Base-by-base conservation (phyloP, 2,329 filamentous ascomycete genomes). In the Beauveria varroae region DNA sequence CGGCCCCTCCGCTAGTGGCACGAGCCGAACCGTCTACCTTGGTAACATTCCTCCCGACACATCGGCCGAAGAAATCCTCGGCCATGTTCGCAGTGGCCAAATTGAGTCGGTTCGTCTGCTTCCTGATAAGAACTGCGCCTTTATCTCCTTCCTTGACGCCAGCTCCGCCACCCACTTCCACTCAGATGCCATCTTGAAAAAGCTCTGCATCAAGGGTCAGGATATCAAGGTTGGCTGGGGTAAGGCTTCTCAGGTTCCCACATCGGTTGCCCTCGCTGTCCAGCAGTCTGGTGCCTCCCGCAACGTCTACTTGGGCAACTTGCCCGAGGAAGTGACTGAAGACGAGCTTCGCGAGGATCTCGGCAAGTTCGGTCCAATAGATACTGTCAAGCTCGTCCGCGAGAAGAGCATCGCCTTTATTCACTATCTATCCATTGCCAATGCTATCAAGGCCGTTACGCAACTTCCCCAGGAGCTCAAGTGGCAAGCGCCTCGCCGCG, bases 141-240 rank as follows among this genome's bases (percentile, higher is more conserved):
- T 99, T 81, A 98, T 99, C 73, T 99, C 95, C 8, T 99, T 99
- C 80, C 82, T 99, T 66, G 95, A 99, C 72, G 92, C 93, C 69
- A 96, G 93, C 78, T 97, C 95, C 34, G 95, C 95, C 61, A 98
- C 93, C 24, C 95, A 99, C 74, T 99, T 99, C 79, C 95, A 99
- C 81, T 99, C 95, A 22, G 95, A 99, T 81, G 95, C 95, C 68
- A 99, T 99, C 77, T 85, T 99, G 84, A 99, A 99, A 83, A 99
- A 98, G 83, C 86, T 99, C 73, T 93, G 93, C 69, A 96, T 99
- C 79, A 93, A 96, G 77, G 93, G 93, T 28, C 95, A 98, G 79
- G 95, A 99, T 74, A 97, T 99, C 81, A 99, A 99, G 82, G 93
- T 99, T 69, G 95, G 95, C 65, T 99, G 95, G 95, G 95, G 95